Evolutionary conservation across 805 yeast genomes (phyloP).

Genomic region (Schwanniomyces yamadae): DNA sequence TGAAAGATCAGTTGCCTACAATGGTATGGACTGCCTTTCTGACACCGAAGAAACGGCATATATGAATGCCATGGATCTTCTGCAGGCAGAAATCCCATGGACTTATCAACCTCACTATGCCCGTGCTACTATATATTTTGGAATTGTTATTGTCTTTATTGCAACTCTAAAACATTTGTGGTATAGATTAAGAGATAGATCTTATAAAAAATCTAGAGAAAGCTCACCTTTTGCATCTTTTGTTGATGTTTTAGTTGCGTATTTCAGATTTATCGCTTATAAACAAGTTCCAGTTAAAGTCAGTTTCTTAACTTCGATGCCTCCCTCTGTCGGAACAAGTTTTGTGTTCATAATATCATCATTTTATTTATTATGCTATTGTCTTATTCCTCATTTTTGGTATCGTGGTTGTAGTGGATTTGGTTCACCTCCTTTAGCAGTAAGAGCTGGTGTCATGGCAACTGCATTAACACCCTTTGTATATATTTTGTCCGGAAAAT

Average conservation of each 20-base stretch:
- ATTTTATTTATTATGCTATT: slow-evolving; percentile 34
- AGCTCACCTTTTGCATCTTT: slow-evolving; percentile 17
- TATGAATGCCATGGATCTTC: slow-evolving; percentile 14
- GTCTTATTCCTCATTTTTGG: slow-evolving; percentile 49
- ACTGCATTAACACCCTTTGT: slow-evolving; percentile 51
- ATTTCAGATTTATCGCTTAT: slow-evolving; percentile 36
- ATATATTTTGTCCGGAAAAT: slow-evolving; percentile 50
- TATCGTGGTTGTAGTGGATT: slow-evolving; percentile 52
- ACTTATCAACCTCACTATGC: slow-evolving; percentile 31
- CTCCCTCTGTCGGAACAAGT: slow-evolving; percentile 37
- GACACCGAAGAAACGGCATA: slow-evolving; percentile 27
- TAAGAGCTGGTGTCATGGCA: slow-evolving; percentile 52
- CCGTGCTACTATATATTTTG: slow-evolving; percentile 39
- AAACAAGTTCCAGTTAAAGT: slow-evolving; percentile 26
- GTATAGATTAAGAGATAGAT: slow-evolving; percentile 23
- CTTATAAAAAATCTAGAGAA: slow-evolving; percentile 12
- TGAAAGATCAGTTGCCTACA: slow-evolving; percentile 19
- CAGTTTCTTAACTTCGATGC: slow-evolving; percentile 28
- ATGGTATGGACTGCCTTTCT: slow-evolving; percentile 40
- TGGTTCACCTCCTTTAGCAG: slow-evolving; percentile 60
- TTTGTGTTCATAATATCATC: slow-evolving; percentile 35
- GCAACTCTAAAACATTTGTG: slow-evolving; percentile 34
- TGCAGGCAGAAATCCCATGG: slow-evolving; percentile 33
- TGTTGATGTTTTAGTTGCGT: slow-evolving; percentile 28
- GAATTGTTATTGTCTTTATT: slow-evolving; percentile 33